phyloP scores from a whole-genome alignment of 1,284 basidiomycete genomes.

The Chondrostereum purpureum region DNA sequence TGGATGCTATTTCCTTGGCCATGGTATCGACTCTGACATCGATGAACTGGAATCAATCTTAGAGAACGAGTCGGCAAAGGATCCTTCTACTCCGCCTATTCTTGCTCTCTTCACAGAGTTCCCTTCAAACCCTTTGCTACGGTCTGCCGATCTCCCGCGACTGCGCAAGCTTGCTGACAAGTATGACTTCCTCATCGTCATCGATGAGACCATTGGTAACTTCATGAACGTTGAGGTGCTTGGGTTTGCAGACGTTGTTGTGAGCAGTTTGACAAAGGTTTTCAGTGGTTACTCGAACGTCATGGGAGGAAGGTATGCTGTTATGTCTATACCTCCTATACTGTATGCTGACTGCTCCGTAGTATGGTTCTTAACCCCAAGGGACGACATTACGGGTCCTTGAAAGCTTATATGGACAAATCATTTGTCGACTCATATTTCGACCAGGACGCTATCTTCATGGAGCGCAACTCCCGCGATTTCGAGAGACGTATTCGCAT shows the following conservation, averaged over 20 bases:
- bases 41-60: constrained; percentile 67
- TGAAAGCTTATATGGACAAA: constrained; percentile 57
- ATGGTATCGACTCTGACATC: constrained; percentile 74
- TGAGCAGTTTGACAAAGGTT: constrained; percentile 89
- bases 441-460: constrained; percentile 89
- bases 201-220: constrained; percentile 97
- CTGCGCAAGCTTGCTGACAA: constrained; percentile 82
- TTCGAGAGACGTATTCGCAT: constrained; percentile 71
- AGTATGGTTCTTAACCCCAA: constrained; percentile 86
- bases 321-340: constrained; percentile 1
- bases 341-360: constrained; percentile 8
- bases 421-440: constrained; percentile 87
- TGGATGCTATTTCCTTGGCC: constrained; percentile 87
- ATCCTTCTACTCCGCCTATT: constrained; percentile 44
- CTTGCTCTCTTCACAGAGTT: constrained; percentile 82
- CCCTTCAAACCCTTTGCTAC: constrained; percentile 90
- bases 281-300: constrained; percentile 96
- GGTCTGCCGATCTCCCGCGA: constrained; percentile 75
- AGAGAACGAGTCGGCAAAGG: constrained; percentile 31
- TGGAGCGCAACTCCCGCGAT: constrained; percentile 97
- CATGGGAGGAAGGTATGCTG: constrained; percentile 90
- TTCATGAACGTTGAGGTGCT: constrained; percentile 94
- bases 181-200: constrained; percentile 82
- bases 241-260: constrained; percentile 88
- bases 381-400: constrained; percentile 55